Evolutionary conservation across 2,329 filamentous ascomycete genomes (phyloP), one percentile per base, ranked within the genome.

Genomic region (Ophiostoma fasciatum): DNA sequence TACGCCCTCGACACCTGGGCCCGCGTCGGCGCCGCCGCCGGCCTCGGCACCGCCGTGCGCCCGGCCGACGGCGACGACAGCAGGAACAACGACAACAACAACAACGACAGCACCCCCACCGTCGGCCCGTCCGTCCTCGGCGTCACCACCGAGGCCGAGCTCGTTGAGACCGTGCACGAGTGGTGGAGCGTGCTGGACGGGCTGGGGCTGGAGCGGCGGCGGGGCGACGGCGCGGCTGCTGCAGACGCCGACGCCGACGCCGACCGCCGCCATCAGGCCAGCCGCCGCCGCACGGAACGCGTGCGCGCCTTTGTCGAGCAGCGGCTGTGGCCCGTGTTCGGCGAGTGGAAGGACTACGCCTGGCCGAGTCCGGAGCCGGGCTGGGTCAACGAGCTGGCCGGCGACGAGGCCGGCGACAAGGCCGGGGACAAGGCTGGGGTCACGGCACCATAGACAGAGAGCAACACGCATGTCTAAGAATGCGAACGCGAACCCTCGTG

Each of bases 1-100:
- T 96, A 79, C 63, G 76, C 82, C 3, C 62, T 94, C 35, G 67
- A 73, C 39, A 64, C 63, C 32, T 79, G 74, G 74, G 59, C 66
- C 0, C 54, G 61, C 14, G 53, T 58, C 0, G 61, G 60, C 0
- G 48, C 43, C 22, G 42, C 42, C 1, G 41, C 37, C 14, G 22
- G 52, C 42, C 17, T 52, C 17, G 48, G 46, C 4, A 50, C 46
- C 14, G 35, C 42, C 2, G 69, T 70, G 14, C 69, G 61, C 17
- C 56, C 74, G 1, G 56, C 57, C 2, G 76, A 82, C 33, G 36
- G 28, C 23, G 37, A 29, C n/a, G 9, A 18, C 13, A 9, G 35
- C 12, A n/a, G 33, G 5, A 31, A 34, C 8, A n/a, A 36, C 36
- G 56, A 17, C 15, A 12, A 36, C 11, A n/a, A 33, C 6, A 31